Percentiles rank a stretch among this genome's conserved stretches.
phyloP scores from a whole-genome alignment of 352 stramenopile genomes.

The Pilasporangium apinafurcum region DNA sequence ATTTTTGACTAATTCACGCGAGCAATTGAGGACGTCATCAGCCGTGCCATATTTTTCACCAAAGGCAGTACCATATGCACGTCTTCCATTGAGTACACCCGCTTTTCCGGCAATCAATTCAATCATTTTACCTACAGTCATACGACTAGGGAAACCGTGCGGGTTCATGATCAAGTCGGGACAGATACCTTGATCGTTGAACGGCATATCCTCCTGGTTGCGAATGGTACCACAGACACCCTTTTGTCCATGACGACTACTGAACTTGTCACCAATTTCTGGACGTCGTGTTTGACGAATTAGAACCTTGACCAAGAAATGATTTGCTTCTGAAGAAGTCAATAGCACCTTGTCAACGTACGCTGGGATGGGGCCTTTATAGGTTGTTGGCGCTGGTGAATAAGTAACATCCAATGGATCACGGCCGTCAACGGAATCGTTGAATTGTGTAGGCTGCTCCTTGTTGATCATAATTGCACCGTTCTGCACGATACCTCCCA shows the following conservation, averaged over 20 bases:
- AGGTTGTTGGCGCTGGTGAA: constrained; percentile 88
- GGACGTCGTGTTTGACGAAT: constrained; percentile 94
- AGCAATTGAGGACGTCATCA: constrained; percentile 89
- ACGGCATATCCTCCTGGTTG: constrained; percentile 97
- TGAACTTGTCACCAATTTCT: constrained; percentile 99
- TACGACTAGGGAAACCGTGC: constrained; percentile 99
- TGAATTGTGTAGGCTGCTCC: constrained; percentile 93
- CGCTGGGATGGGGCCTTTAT: constrained; percentile 92
- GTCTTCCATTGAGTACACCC: constrained; percentile 93
- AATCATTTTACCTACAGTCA: constrained; percentile 99
- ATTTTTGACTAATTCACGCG: constrained; percentile 92
- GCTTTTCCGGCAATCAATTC: constrained; percentile 99
- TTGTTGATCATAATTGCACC: constrained; percentile 99
- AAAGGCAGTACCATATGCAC: constrained; percentile 98
- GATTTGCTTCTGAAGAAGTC: constrained; percentile 96
- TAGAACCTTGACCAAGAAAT: constrained; percentile 98
- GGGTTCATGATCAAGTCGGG: constrained; percentile 99
- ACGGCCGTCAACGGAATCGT: constrained; percentile 74
- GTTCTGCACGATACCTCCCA: constrained; percentile 87
- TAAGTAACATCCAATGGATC: constrained; percentile 76
- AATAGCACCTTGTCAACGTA: constrained; percentile 99
- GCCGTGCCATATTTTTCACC: constrained; percentile 96
- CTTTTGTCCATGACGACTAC: constrained; percentile 98
- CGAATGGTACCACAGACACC: constrained; percentile 97
- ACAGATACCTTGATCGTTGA: constrained; percentile 97